Conservation (phyloP, 805 yeast species). For the Sugiyamaella floridensis region DNA sequence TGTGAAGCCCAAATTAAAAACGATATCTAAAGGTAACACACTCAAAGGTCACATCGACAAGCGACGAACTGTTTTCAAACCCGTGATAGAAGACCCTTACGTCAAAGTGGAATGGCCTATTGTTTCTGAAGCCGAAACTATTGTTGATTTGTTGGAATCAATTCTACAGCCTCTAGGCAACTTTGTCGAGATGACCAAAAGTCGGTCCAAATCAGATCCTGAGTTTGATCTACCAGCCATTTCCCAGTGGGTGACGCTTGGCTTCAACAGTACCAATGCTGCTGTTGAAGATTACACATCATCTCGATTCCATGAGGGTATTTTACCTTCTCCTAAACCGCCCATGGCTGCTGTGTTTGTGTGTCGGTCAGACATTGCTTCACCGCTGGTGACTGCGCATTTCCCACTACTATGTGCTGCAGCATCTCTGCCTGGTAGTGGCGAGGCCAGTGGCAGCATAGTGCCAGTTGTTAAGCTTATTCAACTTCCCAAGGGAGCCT, state of each 20-base stretch:
- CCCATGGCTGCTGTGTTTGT: slow-evolving; percentile 14
- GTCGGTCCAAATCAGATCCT: neutral
- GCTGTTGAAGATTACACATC: slow-evolving; percentile 14
- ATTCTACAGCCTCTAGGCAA: slow-evolving; percentile 10
- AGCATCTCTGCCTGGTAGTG: slow-evolving; percentile 1
- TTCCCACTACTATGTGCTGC: slow-evolving; percentile 18
- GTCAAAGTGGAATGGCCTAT: slow-evolving; percentile 18
- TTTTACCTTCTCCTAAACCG: neutral
- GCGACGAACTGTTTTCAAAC: slow-evolving; percentile 20
- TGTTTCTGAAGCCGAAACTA: slow-evolving; percentile 6
- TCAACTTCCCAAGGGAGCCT: slow-evolving; percentile 17
- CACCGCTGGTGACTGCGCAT: slow-evolving; percentile 14
- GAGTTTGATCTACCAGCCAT: slow-evolving; percentile 9
- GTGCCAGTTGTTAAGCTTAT: slow-evolving; percentile 12
- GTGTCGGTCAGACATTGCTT: slow-evolving; percentile 16
- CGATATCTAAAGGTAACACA: neutral
- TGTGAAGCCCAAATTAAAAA: no score
- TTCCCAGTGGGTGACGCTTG: slow-evolving; percentile 9
- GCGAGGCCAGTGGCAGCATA: neutral
- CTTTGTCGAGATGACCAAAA: neutral
- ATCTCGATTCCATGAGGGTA: neutral
- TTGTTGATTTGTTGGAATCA: slow-evolving; percentile 9
- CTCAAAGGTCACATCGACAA: slow-evolving; percentile 11
- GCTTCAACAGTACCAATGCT: slow-evolving; percentile 19
- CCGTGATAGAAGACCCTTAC: slow-evolving; percentile 25